Base-by-base conservation (phyloP, 441 rosid genomes). In the Gossypium aridum region DNA sequence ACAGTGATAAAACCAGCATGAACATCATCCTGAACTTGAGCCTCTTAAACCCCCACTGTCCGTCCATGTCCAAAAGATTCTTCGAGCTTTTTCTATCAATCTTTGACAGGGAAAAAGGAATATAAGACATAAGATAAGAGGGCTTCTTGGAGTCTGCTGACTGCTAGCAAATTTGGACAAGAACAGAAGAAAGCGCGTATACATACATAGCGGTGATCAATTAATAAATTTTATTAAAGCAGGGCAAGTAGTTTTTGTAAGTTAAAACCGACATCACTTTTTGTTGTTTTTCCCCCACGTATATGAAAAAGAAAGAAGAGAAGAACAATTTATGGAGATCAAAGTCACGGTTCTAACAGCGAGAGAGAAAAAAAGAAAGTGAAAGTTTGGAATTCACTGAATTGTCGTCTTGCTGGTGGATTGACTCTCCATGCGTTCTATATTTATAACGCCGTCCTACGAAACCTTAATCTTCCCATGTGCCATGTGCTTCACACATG, bases 1-100 rank as follows among this genome's bases (percentile, higher is more conserved):
- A 80, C 71, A 83, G 17, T n/a, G 75, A 73, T 69, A 90, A 22
- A 20, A 86, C 53, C 78, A 64, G 62, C 75, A 79, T n/a, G 45
- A 74, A 76, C 78, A 71, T 63, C 77, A 78, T 19, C 62, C 67
- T 77, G 74, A 83, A 72, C 80, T 71, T 71, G 54, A 68, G 2
- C 61, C 74, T 70, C 64, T 70, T 74, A 74, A 79, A 72, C 79
- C 75, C 76, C 85, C 87, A 76, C 55, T 70, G 20, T 65, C 61
- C 76, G 51, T 67, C 76, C 82, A 83, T 83, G 37, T 56, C 68
- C 74, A 71, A 34, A 67, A 12, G 34, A 54, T 45, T 8, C 13
- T 20, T 34, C 45, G 51, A 71, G 37, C 56, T 26, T 49, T 66
- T 77, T 71, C 17, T 74, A n/a, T 72, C 65, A 26, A 12, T 64